Evolutionary conservation across 208 protist species (phyloP), one percentile per base, ranked within the genome.

Genomic region (Leishmania turanica): DNA sequence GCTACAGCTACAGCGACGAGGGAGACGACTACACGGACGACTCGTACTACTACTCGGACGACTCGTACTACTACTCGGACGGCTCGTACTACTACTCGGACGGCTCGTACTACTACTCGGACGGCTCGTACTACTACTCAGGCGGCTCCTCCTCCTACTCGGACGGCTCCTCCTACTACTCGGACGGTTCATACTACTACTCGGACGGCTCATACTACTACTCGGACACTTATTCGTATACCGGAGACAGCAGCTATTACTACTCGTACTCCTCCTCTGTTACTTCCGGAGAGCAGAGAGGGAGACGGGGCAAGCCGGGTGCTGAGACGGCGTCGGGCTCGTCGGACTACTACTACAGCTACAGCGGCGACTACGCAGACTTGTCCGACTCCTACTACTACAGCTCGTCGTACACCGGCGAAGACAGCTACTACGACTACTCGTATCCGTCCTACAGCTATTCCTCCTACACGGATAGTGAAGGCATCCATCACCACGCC

Each of bases 41-140:
- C 58, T 31, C 56, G 34, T 77, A 82, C 70, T 85, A 73, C 75
- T 83, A 84, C 71, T 77, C 66, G 27, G 79, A 81, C 54, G 24
- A 6, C 80, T 78, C 75, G 2, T 83, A 88, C 80, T 78, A 69
- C 4, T 81, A 80, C 73, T 84, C 73, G 31, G 37, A 79, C 62
- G 79, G 37, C 37, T 40, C 77, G 40, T 80, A 84, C 70, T 54
- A 65, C 62, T 83, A 84, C 66, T 78, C 69, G 6, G 79, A 74
- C 75, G 83, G 73, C 64, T 81, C 77, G 31, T 78, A 80, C 68
- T 85, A 73, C 56, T 62, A 24, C 70, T 58, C 42, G 1, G 51
- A 75, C 60, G 81, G 77, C 64, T 81, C 77, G 21, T 78, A 82
- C 68, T 88, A 73, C 69, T 83, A 84, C 71, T 82, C 74, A 27